Evolutionary conservation across 306 rosid genomes (phyloP).

Genomic region (Prinsepia uniflora): DNA sequence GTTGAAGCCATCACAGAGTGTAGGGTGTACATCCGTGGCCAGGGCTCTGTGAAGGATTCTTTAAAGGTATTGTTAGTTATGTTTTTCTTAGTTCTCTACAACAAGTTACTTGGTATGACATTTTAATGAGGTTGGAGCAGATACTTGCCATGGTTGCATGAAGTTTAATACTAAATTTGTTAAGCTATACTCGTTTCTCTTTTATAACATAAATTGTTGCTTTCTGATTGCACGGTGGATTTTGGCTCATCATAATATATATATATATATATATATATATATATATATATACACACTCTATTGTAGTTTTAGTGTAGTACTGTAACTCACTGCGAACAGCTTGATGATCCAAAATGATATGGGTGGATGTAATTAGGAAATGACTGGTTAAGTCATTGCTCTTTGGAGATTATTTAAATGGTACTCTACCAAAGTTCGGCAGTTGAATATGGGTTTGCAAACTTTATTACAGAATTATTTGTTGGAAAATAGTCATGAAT

Average conservation of each 20-base stretch:
- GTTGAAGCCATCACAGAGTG: slow-evolving; percentile 92
- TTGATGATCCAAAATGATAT: neutral
- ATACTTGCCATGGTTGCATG: slow-evolving; percentile 1
- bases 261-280: no score
- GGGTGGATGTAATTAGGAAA: neutral
- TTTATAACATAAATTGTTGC: neutral
- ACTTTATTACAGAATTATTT: neutral
- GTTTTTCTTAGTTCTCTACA: neutral
- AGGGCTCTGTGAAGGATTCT: slow-evolving; percentile 86
- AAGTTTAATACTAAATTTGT: neutral
- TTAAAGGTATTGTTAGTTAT: slow-evolving; percentile 50
- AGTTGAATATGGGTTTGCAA: neutral
- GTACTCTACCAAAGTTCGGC: neutral
- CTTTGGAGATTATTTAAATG: neutral
- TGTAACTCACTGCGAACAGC: neutral
- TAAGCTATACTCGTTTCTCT: neutral
- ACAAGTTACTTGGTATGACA: neutral
- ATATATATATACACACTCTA: neutral
- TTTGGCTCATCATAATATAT: neutral
- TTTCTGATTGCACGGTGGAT: neutral
- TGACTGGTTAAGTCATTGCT: neutral
- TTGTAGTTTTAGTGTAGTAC: neutral
- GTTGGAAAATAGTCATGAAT: neutral
- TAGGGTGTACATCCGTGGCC: slow-evolving; percentile 87
- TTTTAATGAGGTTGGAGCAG: neutral